Evolutionary conservation across 306 rosid genomes (phyloP).

Genomic region (Quercus dentata): DNA sequence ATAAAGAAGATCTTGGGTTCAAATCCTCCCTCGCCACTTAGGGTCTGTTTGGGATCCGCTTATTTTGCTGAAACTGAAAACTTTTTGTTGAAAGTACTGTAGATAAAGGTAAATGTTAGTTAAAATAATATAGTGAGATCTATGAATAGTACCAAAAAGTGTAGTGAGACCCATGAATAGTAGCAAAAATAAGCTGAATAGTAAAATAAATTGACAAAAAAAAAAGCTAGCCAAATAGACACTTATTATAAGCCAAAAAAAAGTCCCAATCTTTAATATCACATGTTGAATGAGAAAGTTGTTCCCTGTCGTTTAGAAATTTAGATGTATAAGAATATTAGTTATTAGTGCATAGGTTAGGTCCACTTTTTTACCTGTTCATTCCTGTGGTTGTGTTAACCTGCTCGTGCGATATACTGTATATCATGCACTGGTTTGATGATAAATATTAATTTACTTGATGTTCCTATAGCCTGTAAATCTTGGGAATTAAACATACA

Average conservation of each 20-base stretch:
- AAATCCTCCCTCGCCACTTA: no score
- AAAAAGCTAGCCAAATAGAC: no score
- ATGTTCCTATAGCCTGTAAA: neutral
- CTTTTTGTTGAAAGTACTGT: no score
- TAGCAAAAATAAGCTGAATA: no score
- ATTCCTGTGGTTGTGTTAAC: neutral
- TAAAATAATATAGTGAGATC: accelerated
- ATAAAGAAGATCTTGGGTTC: no score
- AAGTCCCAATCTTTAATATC: neutral
- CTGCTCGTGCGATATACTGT: neutral
- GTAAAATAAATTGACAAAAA: no score
- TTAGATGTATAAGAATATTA: neutral
- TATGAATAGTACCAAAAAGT: no score
- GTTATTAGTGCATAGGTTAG: neutral
- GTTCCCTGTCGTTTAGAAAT: neutral
- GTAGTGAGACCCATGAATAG: no score
- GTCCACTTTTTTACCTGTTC: neutral
- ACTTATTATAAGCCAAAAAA: no score
- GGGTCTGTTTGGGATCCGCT: no score
- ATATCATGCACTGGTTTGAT: neutral
- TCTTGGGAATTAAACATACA: conserved; percentile 2
- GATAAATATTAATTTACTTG: neutral
- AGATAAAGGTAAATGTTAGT: no score
- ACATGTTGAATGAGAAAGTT: neutral
- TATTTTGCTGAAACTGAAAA: no score